Evolutionary conservation across 805 yeast species (phyloP), one percentile per base, ranked within the genome.

Genomic region (Metschnikowia matae): DNA sequence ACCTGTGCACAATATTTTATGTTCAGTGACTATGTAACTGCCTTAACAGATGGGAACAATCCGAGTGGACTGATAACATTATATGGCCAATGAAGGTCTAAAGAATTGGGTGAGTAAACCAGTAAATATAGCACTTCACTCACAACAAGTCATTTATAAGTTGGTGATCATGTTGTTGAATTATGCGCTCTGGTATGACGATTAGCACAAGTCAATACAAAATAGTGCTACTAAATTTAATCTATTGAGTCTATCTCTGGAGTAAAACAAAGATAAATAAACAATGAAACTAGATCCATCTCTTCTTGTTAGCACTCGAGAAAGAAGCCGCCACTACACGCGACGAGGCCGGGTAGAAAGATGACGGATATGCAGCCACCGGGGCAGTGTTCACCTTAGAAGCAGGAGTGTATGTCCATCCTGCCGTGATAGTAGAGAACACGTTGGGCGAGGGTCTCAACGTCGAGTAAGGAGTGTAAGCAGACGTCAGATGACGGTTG

Each of bases 371-470:
- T 5, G 83, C 79, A 8, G 91, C 91, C 3, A 80, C 85, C 0
- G 86, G 62, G 0, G 94, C 97, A 58, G 74, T 79, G 68, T 92
- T 92, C 43, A 77, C 70, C 43, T 71, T 74, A 17, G 89, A 83
- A 13, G 80, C 72, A 54, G 81, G 75, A 0, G 87, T 74, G 62
- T 89, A 87, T 10, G 83, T 75, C 90, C 97, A 88, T 39, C 91
- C 90, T 8, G 91, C 90, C 0, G 97, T 92, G 31, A 80, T 57
- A 1, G 98, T 92, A 1, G 96, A 81, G 36, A 62, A 56, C 10
- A 63, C 65, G 43, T 60, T 60, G 4, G 87, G 82, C n/a, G 79
- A 65, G 1, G 68, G 58, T 15, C 69, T 61, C 29, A 67, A 38
- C 0, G 87, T 69, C 11, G 80, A 58, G 68, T 75, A 89, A 59